These are phyloP conservation scores for Anthracocystis walkeri DNA, from an alignment of 1,284 basidiomycete species.

Conservation along the genomic window DNA sequence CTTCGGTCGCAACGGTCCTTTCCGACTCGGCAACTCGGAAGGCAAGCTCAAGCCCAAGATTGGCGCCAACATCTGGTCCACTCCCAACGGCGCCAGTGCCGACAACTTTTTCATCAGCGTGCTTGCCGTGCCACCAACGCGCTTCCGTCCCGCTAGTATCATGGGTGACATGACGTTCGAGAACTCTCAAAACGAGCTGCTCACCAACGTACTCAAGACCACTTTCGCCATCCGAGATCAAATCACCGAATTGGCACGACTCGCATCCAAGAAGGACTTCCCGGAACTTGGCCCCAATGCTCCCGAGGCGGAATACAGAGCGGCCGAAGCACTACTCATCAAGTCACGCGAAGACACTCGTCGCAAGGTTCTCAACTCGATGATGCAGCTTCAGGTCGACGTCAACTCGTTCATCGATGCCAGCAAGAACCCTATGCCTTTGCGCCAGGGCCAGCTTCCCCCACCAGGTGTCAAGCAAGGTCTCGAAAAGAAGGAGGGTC, in stretches of 20 bases:
- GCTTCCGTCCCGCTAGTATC: slow-evolving; percentile 92
- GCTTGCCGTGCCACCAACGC: slow-evolving; percentile 89
- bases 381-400: slow-evolving; percentile 91
- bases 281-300: slow-evolving; percentile 59
- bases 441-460: slow-evolving; percentile 90
- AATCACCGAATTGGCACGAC: slow-evolving; percentile 77
- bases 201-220: slow-evolving; percentile 84
- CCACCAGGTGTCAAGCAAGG: slow-evolving; percentile 95
- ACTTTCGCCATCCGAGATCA: slow-evolving; percentile 72
- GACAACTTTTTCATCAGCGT: slow-evolving; percentile 99
- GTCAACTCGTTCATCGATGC: slow-evolving; percentile 99
- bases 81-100: slow-evolving; percentile 75
- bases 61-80: slow-evolving; percentile 35
- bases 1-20: slow-evolving; percentile 91
- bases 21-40: slow-evolving; percentile 70
- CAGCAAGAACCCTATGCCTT: slow-evolving; percentile 88
- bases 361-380: slow-evolving; percentile 79
- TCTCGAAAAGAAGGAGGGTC: slow-evolving; percentile 97
- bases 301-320: slow-evolving; percentile 71
- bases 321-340: slow-evolving; percentile 51
- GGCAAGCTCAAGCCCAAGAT: slow-evolving; percentile 39
- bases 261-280: slow-evolving; percentile 75
- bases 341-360: slow-evolving; percentile 74
- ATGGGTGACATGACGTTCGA: slow-evolving; percentile 95
- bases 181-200: slow-evolving; percentile 95